Base-by-base conservation (phyloP, 371 early-diverging fungal genomes). In the Mortierella sp. region DNA sequence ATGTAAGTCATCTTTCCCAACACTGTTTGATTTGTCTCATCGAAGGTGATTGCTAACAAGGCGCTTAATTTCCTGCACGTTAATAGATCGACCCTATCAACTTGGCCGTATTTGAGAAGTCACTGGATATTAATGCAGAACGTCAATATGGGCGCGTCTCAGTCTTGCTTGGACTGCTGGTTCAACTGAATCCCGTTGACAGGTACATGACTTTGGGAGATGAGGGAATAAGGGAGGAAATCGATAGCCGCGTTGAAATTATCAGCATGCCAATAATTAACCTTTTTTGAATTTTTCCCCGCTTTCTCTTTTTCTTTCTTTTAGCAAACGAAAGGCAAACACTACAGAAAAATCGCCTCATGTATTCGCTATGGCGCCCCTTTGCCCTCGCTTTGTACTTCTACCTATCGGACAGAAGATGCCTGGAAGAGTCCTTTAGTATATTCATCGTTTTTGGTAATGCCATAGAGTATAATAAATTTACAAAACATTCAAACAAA, bases 81-180 rank as follows among this genome's bases (percentile, higher is more conserved):
- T 12, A 52, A 2, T 68, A 90, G 90, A 87, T 91, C 61, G 91
- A 91, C 66, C 87, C 87, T 18, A 89, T 90, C 55, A 87, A 90
- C 68, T 83, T 89, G 85, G 88, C 86, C 4, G 83, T 83, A 16
- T 87, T 88, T 70, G 85, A 87, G 64, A 83, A 86, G 11, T 84
- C 87, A 24, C 57, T 89, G 49, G 83, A 83, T 16, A 73, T 63
- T 30, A 78, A 81, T 66, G 88, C 87, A 6, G 87, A 89, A 30
- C 79, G 85, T 5, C 88, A 87, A 51, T 89, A 87, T 55, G 66
- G 83, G 3, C 87, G 87, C 58, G 86, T 87, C 61, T 72, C 84
- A 0, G 77, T 88, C 10, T 28, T 90, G n/a, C 70, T 90, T 22
- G 87, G 88, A 24, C 80, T 87, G 0, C 62, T 90, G 55, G 78